Evolutionary conservation across 2,329 filamentous ascomycete species (phyloP), one percentile per base, ranked within the genome.

Genomic region (Dendryphion nanum): DNA sequence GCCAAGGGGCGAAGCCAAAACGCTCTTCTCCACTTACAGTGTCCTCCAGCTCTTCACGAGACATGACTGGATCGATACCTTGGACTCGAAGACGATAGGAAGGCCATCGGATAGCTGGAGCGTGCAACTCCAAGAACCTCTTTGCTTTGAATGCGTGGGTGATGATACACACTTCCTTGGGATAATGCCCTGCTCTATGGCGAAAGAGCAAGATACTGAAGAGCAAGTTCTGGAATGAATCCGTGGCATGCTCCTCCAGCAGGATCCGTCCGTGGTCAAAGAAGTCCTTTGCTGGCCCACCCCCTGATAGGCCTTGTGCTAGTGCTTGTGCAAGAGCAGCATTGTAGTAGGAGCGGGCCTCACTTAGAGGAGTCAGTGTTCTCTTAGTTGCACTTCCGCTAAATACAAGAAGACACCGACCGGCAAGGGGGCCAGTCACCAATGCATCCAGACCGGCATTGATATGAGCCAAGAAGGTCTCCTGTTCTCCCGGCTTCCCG

Each of bases 191-290:
- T 2, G 58, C 62, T 3, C 55, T 55, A 18, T 61, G 57, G 4
- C 61, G 55, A 42, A 76, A 79, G 3, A 73, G 70, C 46, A 84
- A 72, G 54, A 95, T 70, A 10, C 84, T 85, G 60, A 90, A 89
- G 13, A 95, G 67, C 4, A 95, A 68, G 59, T 95, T 95, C 59
- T 89, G 83, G 57, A 88, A 91, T 2, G 85, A 91, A 64, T 96
- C 90, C 1, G 91, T 81, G 0, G 90, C 88, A 38, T 78, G 74
- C 6, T 82, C 76, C 57, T 95, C 89, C 2, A 79, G 56, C 0
- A 79, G 57, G 14, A 88, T 69, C 17, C 71, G 70, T 20, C 57
- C 53, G 18, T 53, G 51, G 21, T 42, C 48, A 40, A 68, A 73
- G 39, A 66, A 34, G 36, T 52, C 15, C 38, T 10, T 16, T 18